Base-by-base conservation (phyloP, 352 stramenopile genomes). In the Globisporangium viniferum region DNA sequence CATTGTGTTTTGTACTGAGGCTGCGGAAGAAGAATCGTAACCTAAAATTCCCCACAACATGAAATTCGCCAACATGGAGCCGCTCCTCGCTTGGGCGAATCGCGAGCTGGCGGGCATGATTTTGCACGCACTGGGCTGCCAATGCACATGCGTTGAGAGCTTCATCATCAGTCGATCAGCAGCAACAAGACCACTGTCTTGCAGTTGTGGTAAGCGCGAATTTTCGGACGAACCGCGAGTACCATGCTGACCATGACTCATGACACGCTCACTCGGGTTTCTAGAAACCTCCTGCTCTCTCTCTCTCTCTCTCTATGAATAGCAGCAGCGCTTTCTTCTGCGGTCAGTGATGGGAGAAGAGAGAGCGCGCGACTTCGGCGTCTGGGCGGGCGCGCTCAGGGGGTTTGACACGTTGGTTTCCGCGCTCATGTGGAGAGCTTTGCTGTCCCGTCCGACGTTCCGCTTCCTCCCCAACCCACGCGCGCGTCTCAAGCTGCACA, bases 401-500 rank as follows among this genome's bases (percentile, higher is more conserved):
- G n/a, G 9, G 12, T 8, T 49, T 51, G 6, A 49, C 22, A 56
- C 53, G 35, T 59, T 62, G 49, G 27, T 39, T 36, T 59, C 49
- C 35, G 36, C 62, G 55, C 55, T 62, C 63, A 62, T 68, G 63
- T 58, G 53, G 36, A 62, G 54, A 22, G 48, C 7, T 31, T 39
- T 61, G 15, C 53, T 63, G 18, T 48, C 41, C 10, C 5, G 39
- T 10, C 12, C 39, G 14, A 33, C 20, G n/a, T 29, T 31, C 36
- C 36, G 33, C 49, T 61, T 53, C 51, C 36, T 67, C 10, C 35
- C 54, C 12, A 67, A 67, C 48, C 49, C 61, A 24, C 62, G 62
- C 22, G 62, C 62, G 36, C 62, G 62, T 27, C 48, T 61, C 49
- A 67, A 67, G 62, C 62, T 67, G 20, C 51, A 67, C 62, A 54